Conservation (phyloP, 2,329 filamentous ascomycete species). For the Fusarium pseudocircinatum region DNA sequence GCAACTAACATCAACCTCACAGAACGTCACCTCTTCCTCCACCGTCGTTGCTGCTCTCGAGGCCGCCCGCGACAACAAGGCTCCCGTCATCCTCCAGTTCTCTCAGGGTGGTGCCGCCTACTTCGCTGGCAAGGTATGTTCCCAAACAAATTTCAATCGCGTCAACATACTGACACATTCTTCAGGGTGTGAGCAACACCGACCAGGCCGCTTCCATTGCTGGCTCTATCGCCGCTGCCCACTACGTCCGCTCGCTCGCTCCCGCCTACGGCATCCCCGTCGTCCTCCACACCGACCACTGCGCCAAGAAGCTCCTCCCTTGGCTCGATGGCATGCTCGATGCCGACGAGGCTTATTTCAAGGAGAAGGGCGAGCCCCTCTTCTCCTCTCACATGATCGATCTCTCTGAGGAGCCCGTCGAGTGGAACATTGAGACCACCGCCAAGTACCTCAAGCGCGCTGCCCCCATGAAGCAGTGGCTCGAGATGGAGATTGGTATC, state of each 20-base stretch:
- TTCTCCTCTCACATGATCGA: slow-evolving; percentile 99
- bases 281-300: slow-evolving; percentile 96
- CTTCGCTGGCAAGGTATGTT: slow-evolving; percentile 83
- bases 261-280: slow-evolving; percentile 90
- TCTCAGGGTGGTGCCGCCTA: slow-evolving; percentile 94
- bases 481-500: slow-evolving; percentile 92
- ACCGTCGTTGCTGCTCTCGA: slow-evolving; percentile 83
- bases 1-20: neutral
- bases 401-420: slow-evolving; percentile 88
- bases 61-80: slow-evolving; percentile 90
- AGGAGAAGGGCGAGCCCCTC: slow-evolving; percentile 88
- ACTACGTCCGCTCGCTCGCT: slow-evolving; percentile 91
- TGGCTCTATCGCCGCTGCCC: slow-evolving; percentile 86
- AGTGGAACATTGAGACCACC: slow-evolving; percentile 92
- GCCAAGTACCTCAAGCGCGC: slow-evolving; percentile 93
- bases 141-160: neutral
- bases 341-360: slow-evolving; percentile 94
- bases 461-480: slow-evolving; percentile 97
- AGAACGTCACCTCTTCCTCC: slow-evolving; percentile 93
- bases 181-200: slow-evolving; percentile 77
- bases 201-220: slow-evolving; percentile 89
- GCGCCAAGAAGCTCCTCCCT: slow-evolving; percentile 98
- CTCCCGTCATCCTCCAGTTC: slow-evolving; percentile 91
- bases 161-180: slow-evolving; percentile 26
- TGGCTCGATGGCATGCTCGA: slow-evolving; percentile 98